Conservation (phyloP, 148 eudicot genomes). For the Silene conica region DNA sequence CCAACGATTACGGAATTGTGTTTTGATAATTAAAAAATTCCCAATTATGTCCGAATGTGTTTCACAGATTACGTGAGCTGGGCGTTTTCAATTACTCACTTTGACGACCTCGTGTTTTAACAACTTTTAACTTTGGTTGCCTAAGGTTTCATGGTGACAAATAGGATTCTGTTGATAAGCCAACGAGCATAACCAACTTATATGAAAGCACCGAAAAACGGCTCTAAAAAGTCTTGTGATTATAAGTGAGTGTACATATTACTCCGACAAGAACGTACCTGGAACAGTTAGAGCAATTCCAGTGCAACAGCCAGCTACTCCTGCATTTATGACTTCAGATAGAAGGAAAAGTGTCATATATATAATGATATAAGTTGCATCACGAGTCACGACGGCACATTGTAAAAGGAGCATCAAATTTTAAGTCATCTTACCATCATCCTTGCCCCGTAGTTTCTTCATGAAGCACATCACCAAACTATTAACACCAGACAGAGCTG, state of each 20-base stretch:
- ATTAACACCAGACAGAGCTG: constrained; percentile 77
- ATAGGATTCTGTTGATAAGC: too few species aligned
- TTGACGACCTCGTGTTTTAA: too few species aligned
- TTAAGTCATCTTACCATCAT: constrained; percentile 54
- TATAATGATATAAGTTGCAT: constrained; percentile 6
- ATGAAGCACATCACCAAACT: constrained; percentile 78
- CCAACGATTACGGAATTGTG: background rate
- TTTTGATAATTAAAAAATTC: background rate
- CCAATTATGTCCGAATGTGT: too few species aligned
- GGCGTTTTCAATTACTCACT: too few species aligned
- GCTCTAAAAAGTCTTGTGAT: too few species aligned
- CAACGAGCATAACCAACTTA: too few species aligned
- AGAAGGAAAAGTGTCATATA: constrained; percentile 12
- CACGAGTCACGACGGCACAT: background rate
- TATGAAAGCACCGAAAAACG: too few species aligned
- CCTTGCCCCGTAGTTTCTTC: constrained; percentile 89
- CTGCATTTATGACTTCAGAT: constrained; percentile 69
- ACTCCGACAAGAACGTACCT: constrained; percentile 38
- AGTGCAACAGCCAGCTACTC: constrained; percentile 95
- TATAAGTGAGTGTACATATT: background rate
- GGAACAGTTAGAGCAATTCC: constrained; percentile 89
- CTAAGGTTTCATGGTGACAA: too few species aligned
- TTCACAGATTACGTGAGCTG: too few species aligned
- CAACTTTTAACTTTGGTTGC: too few species aligned
- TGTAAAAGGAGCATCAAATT: background rate